These are phyloP conservation scores for Eruca vesicaria DNA, from an alignment of 441 rosid species.

Conservation along the genomic window DNA sequence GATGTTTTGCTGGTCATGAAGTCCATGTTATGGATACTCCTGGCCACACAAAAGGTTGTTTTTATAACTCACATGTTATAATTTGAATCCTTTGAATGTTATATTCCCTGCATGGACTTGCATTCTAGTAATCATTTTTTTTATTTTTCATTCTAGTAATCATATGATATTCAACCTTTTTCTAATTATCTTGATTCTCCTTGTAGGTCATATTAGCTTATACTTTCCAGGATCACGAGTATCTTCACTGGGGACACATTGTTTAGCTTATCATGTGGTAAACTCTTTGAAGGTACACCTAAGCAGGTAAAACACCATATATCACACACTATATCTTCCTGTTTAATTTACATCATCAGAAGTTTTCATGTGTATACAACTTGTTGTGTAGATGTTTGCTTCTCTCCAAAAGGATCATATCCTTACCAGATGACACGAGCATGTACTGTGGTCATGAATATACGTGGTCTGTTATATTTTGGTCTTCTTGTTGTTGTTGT, in stretches of 20 bases:
- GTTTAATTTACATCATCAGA: neutral
- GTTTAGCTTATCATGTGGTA: conserved; percentile 98
- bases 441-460: conserved; percentile 90
- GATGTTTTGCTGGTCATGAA: conserved; percentile 99
- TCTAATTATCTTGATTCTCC: conserved; percentile 10
- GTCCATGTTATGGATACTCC: conserved; percentile 84
- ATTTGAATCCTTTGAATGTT: neutral
- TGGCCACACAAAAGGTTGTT: conserved; percentile 87
- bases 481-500: neutral
- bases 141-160: conserved; percentile 3
- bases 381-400: conserved; percentile 65
- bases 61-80: neutral
- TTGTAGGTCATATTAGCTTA: conserved; percentile 89
- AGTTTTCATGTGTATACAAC: neutral
- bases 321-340: neutral
- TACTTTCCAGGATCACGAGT: conserved; percentile 85
- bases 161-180: neutral
- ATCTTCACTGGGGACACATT: conserved; percentile 95
- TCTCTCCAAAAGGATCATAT: conserved; percentile 66
- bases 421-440: conserved; percentile 83
- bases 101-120: too few relatives aligned
- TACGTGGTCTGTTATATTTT: conserved; percentile 57
- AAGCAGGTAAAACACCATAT: conserved; percentile 56
- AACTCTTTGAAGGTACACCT: conserved; percentile 89
- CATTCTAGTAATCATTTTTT: too few relatives aligned